Evolutionary conservation across 495 filamentous ascomycete genomes (phyloP).

Genomic region (Xylaria acuta): DNA sequence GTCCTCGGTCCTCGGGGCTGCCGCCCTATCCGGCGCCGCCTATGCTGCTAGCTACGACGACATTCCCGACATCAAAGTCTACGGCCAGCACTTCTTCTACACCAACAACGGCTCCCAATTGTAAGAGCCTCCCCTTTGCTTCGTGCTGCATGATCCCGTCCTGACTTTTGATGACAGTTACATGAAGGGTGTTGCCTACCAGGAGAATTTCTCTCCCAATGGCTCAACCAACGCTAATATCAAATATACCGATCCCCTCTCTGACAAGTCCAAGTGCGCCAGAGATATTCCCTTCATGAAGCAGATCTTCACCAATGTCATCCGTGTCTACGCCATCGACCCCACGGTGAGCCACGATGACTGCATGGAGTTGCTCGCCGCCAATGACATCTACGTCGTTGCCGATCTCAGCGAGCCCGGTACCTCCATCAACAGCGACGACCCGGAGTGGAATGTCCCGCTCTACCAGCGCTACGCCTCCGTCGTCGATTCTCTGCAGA

Average conservation of each 20-base stretch:
- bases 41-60: constrained; percentile 37
- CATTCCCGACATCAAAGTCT: constrained; percentile 37
- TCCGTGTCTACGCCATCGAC: constrained; percentile 93
- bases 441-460: constrained; percentile 74
- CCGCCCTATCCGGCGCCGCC: constrained; percentile 32
- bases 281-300: constrained; percentile 82
- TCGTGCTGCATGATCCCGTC: too few relatives aligned
- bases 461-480: constrained; percentile 79
- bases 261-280: constrained; percentile 69
- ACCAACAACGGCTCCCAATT: constrained; percentile 43
- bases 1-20: constrained; percentile 36
- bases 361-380: constrained; percentile 83
- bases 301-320: constrained; percentile 82
- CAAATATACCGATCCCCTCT: constrained; percentile 70
- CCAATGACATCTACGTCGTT: constrained; percentile 93
- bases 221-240: constrained; percentile 42
- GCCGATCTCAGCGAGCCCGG: constrained; percentile 83
- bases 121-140: constrained; percentile 24
- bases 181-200: constrained; percentile 91
- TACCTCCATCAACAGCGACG: constrained; percentile 80
- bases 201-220: constrained; percentile 58
- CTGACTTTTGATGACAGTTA: constrained; percentile 38
- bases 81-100: constrained; percentile 45
- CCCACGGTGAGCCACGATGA: constrained; percentile 73
- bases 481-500: constrained; percentile 78